These are phyloP conservation scores for Sclerotiophoma versabilis DNA, from an alignment of 2,329 filamentous ascomycete species.

Conservation along the genomic window DNA sequence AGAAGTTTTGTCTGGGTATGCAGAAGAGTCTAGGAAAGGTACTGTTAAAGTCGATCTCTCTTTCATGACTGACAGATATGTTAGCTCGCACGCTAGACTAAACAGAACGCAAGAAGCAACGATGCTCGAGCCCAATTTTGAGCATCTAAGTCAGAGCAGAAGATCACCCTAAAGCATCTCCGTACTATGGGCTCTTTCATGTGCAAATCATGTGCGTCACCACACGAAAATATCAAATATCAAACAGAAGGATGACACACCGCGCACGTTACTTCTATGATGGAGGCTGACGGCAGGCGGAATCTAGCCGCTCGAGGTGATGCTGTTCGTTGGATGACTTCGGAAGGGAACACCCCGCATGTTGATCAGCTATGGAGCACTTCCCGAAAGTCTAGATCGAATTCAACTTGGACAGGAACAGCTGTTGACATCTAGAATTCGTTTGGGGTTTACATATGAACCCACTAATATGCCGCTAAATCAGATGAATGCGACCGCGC, in stretches of 20 bases:
- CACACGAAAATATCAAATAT: not conserved
- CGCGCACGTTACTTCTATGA: not conserved
- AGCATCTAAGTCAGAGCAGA: not conserved
- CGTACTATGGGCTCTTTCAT: not conserved
- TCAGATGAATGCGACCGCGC: not conserved
- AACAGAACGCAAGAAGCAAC: conserved; percentile 4
- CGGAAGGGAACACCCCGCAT: not conserved
- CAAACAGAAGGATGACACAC: not conserved
- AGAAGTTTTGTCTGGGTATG: not conserved
- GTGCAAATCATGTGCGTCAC: not conserved
- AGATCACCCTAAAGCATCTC: too few species aligned
- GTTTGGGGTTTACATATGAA: not conserved
- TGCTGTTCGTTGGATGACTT: not conserved
- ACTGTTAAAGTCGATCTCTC: not conserved
- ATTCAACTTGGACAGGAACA: not conserved
- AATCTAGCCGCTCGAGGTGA: not conserved
- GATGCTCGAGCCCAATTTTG: conserved; percentile 8
- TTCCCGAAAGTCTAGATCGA: conserved; percentile 6
- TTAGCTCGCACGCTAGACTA: conserved; percentile 4
- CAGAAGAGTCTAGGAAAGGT: not conserved
- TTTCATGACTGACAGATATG: not conserved
- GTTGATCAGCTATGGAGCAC: not conserved
- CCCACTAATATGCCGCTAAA: not conserved
- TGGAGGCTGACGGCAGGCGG: not conserved
- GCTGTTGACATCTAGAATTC: not conserved